These are phyloP conservation scores for Arachis monticola DNA, from an alignment of 331 rosid genomes.

Conservation along the genomic window DNA sequence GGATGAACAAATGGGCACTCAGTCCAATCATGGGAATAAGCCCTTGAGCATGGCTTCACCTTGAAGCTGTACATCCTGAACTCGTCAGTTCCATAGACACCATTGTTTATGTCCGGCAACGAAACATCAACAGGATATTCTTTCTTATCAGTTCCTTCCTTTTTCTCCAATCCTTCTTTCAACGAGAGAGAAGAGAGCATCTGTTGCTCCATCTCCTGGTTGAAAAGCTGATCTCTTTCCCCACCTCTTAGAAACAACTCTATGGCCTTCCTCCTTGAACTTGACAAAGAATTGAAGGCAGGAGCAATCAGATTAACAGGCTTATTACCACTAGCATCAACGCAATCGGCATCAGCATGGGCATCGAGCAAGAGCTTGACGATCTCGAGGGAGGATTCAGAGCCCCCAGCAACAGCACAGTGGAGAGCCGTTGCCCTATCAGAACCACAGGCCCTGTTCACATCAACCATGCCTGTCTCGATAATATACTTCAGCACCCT, in stretches of 20 bases:
- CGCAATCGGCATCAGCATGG: slow-evolving; percentile 62
- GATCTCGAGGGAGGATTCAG: slow-evolving; percentile 59
- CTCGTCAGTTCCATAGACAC: slow-evolving; percentile 83
- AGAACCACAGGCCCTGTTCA: slow-evolving; percentile 73
- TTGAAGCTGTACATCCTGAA: slow-evolving; percentile 97
- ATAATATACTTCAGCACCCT: slow-evolving; percentile 73
- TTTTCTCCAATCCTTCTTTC: slow-evolving; percentile 69
- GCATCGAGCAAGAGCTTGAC: slow-evolving; percentile 86
- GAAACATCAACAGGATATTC: slow-evolving; percentile 87
- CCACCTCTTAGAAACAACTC: slow-evolving; percentile 76
- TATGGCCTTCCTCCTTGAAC: slow-evolving; percentile 65
- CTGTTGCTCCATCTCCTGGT: slow-evolving; percentile 54
- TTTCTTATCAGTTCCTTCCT: slow-evolving; percentile 83
- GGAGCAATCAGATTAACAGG: slow-evolving; percentile 72
- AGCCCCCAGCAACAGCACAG: slow-evolving; percentile 83
- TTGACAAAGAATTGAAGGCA: slow-evolving; percentile 47
- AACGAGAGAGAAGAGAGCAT: slow-evolving; percentile 36
- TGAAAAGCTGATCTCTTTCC: slow-evolving; percentile 45
- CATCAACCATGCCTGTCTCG: slow-evolving; percentile 66
- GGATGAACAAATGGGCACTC: slow-evolving; percentile 99
- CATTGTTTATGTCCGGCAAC: slow-evolving; percentile 89
- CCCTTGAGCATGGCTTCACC: slow-evolving; percentile 99
- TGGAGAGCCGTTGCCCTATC: slow-evolving; percentile 92
- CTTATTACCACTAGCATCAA: slow-evolving; percentile 60
- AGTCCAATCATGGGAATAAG: slow-evolving; percentile 97